Evolutionary conservation across 768 basidiomycete species (phyloP).

Genomic region (Leccinum olivaceopallidum): DNA sequence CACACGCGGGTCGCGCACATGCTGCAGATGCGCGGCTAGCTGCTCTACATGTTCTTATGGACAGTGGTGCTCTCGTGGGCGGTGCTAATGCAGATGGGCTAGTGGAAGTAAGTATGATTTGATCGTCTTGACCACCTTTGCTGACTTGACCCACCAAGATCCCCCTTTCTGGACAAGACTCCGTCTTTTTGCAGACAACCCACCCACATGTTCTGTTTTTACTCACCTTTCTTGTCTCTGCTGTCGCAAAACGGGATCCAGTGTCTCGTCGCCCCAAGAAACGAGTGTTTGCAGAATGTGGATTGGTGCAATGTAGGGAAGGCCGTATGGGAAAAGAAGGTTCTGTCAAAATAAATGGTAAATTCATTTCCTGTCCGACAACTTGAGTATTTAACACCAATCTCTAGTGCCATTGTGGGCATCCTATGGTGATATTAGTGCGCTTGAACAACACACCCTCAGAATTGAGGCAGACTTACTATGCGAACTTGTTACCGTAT

Average conservation of each 20-base stretch:
- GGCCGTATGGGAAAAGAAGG: conserved; percentile 38
- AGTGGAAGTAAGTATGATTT: conserved; percentile 35
- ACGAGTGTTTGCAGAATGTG: conserved; percentile 67
- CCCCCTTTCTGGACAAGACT: conserved; percentile 36
- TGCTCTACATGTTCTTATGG: conserved; percentile 66
- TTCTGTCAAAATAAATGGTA: conserved; percentile 18
- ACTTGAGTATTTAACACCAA: background rate
- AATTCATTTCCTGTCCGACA: background rate
- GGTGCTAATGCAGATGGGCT: conserved; percentile 37
- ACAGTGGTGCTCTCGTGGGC: conserved; percentile 49
- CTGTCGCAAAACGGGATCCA: conserved; percentile 67
- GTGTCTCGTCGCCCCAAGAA: conserved; percentile 75
- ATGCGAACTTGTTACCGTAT: conserved; percentile 67
- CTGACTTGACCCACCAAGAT: conserved; percentile 23
- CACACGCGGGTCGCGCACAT: conserved; percentile 53
- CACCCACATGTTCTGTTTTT: conserved; percentile 67
- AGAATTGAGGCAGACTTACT: conserved; percentile 70
- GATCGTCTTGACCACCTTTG: conserved; percentile 13
- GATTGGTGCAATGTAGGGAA: conserved; percentile 46
- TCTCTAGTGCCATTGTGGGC: conserved; percentile 56
- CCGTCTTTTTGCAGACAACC: conserved; percentile 58
- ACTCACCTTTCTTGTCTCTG: conserved; percentile 67
- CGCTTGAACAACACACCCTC: conserved; percentile 49
- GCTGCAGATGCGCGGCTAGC: conserved; percentile 52
- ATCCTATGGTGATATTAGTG: conserved; percentile 48